These are phyloP conservation scores for Fonsecaea erecta DNA, from an alignment of 2,329 filamentous ascomycete genomes.

Conservation along the genomic window DNA sequence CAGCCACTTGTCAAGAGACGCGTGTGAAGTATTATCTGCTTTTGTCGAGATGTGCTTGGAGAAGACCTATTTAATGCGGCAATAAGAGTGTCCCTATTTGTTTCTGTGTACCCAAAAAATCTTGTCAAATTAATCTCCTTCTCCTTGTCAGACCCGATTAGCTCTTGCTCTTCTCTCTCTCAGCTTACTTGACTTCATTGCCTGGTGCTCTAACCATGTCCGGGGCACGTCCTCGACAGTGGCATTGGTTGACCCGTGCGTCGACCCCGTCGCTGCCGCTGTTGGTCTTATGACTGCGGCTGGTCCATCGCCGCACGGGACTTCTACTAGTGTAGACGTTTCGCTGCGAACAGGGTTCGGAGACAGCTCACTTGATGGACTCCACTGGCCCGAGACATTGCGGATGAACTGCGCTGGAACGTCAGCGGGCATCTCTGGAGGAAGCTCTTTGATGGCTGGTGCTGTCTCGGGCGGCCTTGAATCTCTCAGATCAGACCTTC, in stretches of 20 bases:
- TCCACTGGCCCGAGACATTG: neutral
- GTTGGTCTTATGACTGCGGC: neutral
- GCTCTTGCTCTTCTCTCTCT: neutral
- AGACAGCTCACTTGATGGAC: neutral
- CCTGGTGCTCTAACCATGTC: conserved; percentile 8
- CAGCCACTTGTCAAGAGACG: neutral
- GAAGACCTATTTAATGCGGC: too few species aligned
- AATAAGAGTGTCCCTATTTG: too few species aligned
- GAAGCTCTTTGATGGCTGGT: neutral
- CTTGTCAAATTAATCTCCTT: neutral
- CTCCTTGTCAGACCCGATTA: neutral
- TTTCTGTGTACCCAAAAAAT: neutral
- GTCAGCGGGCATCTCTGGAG: neutral
- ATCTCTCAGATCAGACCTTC: neutral
- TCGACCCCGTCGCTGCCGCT: neutral
- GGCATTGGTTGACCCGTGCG: neutral
- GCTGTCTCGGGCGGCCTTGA: neutral
- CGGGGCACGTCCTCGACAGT: neutral
- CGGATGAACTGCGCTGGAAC: neutral
- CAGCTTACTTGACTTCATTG: conserved; percentile 1
- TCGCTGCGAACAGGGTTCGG: neutral
- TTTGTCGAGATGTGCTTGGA: neutral
- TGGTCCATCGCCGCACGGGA: neutral
- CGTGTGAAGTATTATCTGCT: neutral
- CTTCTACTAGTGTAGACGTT: neutral